Base-by-base conservation (phyloP, 768 basidiomycete species). In the Mycena crocata region DNA sequence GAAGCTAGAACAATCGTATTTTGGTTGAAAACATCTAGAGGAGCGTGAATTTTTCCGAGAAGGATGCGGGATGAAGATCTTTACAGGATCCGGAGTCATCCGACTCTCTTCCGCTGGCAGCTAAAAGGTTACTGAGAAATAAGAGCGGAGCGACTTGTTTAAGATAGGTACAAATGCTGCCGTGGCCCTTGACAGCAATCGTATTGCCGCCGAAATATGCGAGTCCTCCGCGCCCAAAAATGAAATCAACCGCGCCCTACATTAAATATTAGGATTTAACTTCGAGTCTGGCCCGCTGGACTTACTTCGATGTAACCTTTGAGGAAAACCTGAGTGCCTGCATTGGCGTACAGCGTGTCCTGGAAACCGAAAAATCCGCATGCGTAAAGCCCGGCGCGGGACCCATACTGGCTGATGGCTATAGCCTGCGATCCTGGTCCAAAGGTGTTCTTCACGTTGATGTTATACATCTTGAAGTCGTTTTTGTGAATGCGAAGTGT, bases 141-240 rank as follows among this genome's bases (percentile, higher is more conserved):
- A n/a, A n/a, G n/a, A n/a, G n/a, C n/a, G n/a, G n/a, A n/a, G n/a
- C n/a, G n/a, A n/a, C n/a, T n/a, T n/a, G n/a, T n/a, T n/a, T n/a
- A n/a, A n/a, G n/a, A n/a, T n/a, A n/a, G n/a, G n/a, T n/a, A n/a
- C n/a, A n/a, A 31, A 87, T 77, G 51, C 72, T 84, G 8, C 86
- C 86, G 35, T 78, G 73, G 40, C 76, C 83, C 8, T 77, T 79
- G 12, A 84, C 79, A 0, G 77, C 84, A 30, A 87, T 84, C 0
- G 84, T 86, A 62, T 85, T 86, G 0, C 82, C 80, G 17, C 82
- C 83, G 57, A 86, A 86, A 73, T 82, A 86, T 1, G 84, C 84
- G 44, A 75, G 74, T 42, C 74, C 73, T 24, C 30, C 59, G 37
- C 80, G 82, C 15, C 86, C 86, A 62, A 86, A 86, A 50, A 86